Base-by-base conservation (phyloP, 169 alveolate genomes). In the Theileria annulata region DNA sequence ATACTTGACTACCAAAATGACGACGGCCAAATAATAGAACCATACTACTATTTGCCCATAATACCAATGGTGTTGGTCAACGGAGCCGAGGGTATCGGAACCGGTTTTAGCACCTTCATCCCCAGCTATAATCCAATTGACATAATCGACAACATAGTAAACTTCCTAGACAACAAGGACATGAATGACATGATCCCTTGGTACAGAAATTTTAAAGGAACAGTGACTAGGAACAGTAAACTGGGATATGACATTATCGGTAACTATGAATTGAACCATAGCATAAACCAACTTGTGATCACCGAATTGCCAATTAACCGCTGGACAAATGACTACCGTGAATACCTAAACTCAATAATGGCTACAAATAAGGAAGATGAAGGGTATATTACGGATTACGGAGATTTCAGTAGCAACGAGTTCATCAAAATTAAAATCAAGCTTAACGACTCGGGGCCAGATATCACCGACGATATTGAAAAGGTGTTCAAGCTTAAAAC, bases 11-110 rank as follows among this genome's bases (percentile, higher is more conserved):
- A 97, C 85, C 93, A 95, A 66, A 95, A 78, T 48, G 94, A 98
- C 79, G 99, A 98, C 86, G 99, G 99, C 23, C 96, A 97, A 78
- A 91, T 92, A 62, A 98, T 98, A 37, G 99, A 98, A 82, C 99
- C 99, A 31, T 95, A 94, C 59, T 97, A 95, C 94, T 99, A 97
- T 88, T 94, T 96, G 0, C 99, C 99, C 12, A 96, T 98, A 33
- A 90, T 99, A 17, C 99, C 99, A 19, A 93, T 97, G 94, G 96
- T 96, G 31, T 93, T 99, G 17, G 97, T 98, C 49, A 99, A 99
- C 87, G 99, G 99, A 27, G 95, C 99, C 37, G 99, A 99, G 70
- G 99, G 99, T 54, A 98, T 97, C 23, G 99, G 99, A 28, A 97
- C 99, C 19, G 99, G 99, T 0, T 97, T 97, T 96, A 83, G 95